Evolutionary conservation across 345 rosid species (phyloP).

Genomic region (Rhizophora apiculata): DNA sequence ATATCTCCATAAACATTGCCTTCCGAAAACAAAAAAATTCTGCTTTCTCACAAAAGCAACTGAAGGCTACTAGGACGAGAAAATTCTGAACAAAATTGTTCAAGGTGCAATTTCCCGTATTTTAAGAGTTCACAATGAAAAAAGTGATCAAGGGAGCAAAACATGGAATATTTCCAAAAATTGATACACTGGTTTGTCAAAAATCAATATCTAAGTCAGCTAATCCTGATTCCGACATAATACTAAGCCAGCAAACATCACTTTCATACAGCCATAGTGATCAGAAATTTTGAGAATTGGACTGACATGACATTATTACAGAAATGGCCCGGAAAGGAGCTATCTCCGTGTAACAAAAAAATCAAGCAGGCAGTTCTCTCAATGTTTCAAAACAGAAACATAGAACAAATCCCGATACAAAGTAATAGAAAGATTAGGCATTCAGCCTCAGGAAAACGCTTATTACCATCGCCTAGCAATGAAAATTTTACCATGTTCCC

Average conservation of each 20-base stretch:
- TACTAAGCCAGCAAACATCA: neutral
- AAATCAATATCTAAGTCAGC: neutral
- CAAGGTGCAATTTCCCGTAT: too few relatives aligned
- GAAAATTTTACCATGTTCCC: neutral
- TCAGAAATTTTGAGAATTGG: neutral
- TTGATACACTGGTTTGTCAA: constrained; percentile 4
- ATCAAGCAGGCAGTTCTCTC: neutral
- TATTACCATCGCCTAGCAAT: neutral
- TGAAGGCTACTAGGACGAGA: too few relatives aligned
- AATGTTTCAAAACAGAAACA: neutral
- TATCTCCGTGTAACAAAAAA: neutral
- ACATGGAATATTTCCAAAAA: neutral
- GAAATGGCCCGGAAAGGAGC: neutral
- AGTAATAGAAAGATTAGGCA: neutral
- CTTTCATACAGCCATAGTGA: neutral
- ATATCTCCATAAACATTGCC: constrained; percentile 1
- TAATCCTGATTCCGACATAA: neutral
- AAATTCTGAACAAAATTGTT: too few relatives aligned
- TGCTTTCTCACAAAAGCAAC: neutral
- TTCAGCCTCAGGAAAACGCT: neutral
- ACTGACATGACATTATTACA: neutral
- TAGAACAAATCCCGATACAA: neutral
- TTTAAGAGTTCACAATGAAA: too few relatives aligned
- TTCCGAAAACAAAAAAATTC: neutral
- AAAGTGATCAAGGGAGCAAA: neutral